Conservation (phyloP, 306 rosid genomes). For the Ammopiptanthus mongolicus region DNA sequence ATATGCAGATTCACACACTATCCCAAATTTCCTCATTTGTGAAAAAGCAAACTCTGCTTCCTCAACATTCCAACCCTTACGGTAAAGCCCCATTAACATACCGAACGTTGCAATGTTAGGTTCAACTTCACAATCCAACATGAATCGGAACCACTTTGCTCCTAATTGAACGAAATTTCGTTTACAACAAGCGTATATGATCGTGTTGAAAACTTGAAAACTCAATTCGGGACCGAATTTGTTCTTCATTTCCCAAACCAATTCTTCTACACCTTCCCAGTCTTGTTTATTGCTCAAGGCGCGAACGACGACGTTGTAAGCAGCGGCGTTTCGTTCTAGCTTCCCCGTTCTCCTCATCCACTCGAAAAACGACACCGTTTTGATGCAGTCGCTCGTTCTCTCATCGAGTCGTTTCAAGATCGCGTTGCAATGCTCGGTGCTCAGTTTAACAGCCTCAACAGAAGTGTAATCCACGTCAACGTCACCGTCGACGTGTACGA, state of each 20-base stretch:
- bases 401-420: slow-evolving; percentile 52
- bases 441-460: slow-evolving; percentile 41
- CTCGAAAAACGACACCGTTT: slow-evolving; percentile 53
- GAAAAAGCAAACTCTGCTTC: slow-evolving; percentile 71
- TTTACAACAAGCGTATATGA: slow-evolving; percentile 60
- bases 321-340: slow-evolving; percentile 42
- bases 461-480: slow-evolving; percentile 64
- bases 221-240: slow-evolving; percentile 41
- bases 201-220: slow-evolving; percentile 59
- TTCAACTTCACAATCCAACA: slow-evolving; percentile 49
- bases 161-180: slow-evolving; percentile 36
- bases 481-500: slow-evolving; percentile 39
- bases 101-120: slow-evolving; percentile 78
- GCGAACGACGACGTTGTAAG: slow-evolving; percentile 49
- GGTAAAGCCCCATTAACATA: slow-evolving; percentile 75
- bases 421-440: slow-evolving; percentile 53
- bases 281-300: slow-evolving; percentile 48
- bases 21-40: slow-evolving; percentile 49
- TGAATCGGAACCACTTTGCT: slow-evolving; percentile 64
- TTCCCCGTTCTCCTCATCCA: slow-evolving; percentile 71
- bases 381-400: slow-evolving; percentile 33
- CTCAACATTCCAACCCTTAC: slow-evolving; percentile 56
- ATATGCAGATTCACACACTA: slow-evolving; percentile 67
- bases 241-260: slow-evolving; percentile 42
- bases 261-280: slow-evolving; percentile 61